These are phyloP conservation scores for Podospora sp. DNA, from an alignment of 495 filamentous ascomycete species.

Conservation along the genomic window DNA sequence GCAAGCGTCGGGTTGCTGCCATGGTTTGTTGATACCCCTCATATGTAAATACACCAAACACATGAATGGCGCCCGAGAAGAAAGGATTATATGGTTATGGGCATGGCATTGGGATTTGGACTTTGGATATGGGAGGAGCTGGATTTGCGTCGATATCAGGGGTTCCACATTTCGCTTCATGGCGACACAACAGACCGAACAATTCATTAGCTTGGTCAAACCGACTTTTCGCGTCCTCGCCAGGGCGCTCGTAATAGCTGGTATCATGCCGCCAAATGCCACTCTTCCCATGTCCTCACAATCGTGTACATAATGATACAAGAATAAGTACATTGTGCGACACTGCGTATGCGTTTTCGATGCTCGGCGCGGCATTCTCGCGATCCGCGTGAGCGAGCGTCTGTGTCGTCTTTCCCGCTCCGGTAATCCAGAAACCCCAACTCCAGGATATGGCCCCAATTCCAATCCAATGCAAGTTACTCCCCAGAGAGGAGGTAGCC, in stretches of 20 bases:
- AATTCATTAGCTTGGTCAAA: neutral
- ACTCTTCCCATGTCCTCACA: too few relatives aligned
- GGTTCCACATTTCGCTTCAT: constrained; percentile 4
- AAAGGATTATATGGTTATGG: neutral
- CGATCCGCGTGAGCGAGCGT: too few relatives aligned
- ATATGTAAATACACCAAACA: constrained; percentile 7
- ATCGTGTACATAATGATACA: too few relatives aligned
- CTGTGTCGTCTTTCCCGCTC: neutral
- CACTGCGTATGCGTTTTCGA: too few relatives aligned
- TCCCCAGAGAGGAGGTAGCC: neutral
- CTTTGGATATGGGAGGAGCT: neutral
- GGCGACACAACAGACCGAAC: neutral
- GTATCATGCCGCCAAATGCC: too few relatives aligned
- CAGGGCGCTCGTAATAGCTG: too few relatives aligned
- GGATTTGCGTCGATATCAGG: neutral
- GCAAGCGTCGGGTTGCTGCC: constrained; percentile 18
- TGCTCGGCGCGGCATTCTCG: too few relatives aligned
- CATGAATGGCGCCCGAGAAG: neutral
- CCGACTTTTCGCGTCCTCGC: neutral
- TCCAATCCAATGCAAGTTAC: neutral
- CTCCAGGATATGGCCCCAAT: neutral
- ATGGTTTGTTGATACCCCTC: constrained; percentile 26
- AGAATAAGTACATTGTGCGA: too few relatives aligned
- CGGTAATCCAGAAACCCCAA: neutral
- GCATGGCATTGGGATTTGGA: neutral